Conservation (phyloP, 768 basidiomycete genomes). For the Hypholoma fasciculare region DNA sequence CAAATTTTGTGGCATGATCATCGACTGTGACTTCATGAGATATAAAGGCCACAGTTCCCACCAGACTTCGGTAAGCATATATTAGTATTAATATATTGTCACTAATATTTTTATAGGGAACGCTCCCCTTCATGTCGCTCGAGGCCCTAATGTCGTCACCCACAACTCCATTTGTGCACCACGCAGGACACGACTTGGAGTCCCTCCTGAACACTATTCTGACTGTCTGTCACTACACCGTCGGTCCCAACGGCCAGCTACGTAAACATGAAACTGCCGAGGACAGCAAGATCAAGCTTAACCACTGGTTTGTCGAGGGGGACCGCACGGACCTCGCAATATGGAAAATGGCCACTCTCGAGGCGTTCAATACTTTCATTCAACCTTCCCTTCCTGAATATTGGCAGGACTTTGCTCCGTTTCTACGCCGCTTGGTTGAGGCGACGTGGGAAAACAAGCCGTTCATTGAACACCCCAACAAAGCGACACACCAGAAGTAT, state of each 20-base stretch:
- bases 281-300: neutral
- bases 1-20: too few relatives aligned
- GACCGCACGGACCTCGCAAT: too few relatives aligned
- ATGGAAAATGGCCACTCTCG: too few relatives aligned
- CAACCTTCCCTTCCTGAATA: neutral
- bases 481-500: neutral
- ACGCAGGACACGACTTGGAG: constrained; percentile 5
- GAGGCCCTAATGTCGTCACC: too few relatives aligned
- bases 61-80: too few relatives aligned
- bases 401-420: neutral
- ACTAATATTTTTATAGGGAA: too few relatives aligned
- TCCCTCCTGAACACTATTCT: constrained; percentile 1
- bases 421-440: neutral
- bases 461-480: neutral
- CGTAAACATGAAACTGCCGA: neutral
- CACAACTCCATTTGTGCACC: too few relatives aligned
- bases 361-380: too few relatives aligned
- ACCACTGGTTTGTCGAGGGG: neutral
- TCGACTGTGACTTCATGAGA: too few relatives aligned
- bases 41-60: too few relatives aligned
- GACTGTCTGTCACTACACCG: constrained; percentile 1
- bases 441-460: neutral
- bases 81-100: too few relatives aligned
- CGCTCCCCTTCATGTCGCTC: constrained; percentile 4
- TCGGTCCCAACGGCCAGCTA: neutral